Percentiles rank a stretch among this genome's conserved stretches.
These are phyloP conservation scores for Ophioceras dolichostomum DNA, from an alignment of 2,329 filamentous ascomycete species.

Conservation along the genomic window DNA sequence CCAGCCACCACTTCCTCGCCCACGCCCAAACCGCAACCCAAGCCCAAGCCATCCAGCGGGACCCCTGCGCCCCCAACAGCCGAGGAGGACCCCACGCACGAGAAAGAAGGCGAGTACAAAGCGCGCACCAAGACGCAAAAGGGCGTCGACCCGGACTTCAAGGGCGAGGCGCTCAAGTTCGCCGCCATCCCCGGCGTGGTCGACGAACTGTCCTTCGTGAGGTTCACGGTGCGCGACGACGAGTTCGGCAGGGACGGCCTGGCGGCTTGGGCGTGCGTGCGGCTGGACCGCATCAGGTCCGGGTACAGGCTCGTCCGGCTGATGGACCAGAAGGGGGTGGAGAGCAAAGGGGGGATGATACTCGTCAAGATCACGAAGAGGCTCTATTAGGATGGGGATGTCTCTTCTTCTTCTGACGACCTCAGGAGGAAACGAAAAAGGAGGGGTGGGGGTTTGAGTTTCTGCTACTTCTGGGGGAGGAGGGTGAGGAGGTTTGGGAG, in stretches of 20 bases:
- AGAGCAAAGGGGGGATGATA: conserved; percentile 51
- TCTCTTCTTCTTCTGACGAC: too few relatives aligned
- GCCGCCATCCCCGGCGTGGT: conserved; percentile 41
- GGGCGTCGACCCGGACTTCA: conserved; percentile 52
- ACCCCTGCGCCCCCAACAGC: conserved; percentile 13
- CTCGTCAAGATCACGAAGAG: conserved; percentile 63
- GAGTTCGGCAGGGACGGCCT: conserved; percentile 68
- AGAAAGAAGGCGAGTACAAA: conserved; percentile 44
- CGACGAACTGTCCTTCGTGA: conserved; percentile 59
- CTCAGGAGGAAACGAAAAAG: too few relatives aligned
- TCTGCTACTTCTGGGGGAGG: too few relatives aligned
- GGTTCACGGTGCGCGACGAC: conserved; percentile 82
- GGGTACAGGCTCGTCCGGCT: conserved; percentile 73
- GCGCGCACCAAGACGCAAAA: conserved; percentile 40
- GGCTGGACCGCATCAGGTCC: conserved; percentile 64
- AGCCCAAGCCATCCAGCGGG: too few relatives aligned
- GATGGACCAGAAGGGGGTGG: conserved; percentile 52
- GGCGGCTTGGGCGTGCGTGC: conserved; percentile 79
- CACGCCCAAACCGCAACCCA: not conserved
- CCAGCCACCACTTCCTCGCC: not conserved
- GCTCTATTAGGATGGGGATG: conserved; percentile 10
- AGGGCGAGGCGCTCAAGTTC: conserved; percentile 45
- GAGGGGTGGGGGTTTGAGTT: too few relatives aligned
- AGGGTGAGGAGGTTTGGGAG: too few relatives aligned
- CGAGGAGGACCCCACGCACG: conserved; percentile 30